These are phyloP conservation scores for Hsuehochloa calcarea DNA, from an alignment of 176 grass and related monocot genomes.

Conservation along the genomic window DNA sequence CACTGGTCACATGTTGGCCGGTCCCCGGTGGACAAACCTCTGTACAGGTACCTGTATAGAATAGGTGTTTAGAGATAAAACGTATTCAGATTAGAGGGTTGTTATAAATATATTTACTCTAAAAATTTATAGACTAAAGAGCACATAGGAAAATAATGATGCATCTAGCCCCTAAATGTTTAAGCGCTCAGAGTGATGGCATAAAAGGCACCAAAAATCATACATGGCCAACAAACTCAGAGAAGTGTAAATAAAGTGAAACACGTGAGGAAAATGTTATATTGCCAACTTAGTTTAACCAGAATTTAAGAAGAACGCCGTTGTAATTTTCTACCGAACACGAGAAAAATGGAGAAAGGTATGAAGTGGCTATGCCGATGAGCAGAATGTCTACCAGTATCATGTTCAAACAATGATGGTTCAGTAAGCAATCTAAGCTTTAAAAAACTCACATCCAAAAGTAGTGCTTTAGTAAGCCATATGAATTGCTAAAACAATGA, in stretches of 20 bases:
- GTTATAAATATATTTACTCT: too few relatives aligned
- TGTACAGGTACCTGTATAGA: slow-evolving; percentile 78
- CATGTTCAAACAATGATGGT: background rate
- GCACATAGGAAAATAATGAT: background rate
- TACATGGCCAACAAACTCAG: background rate
- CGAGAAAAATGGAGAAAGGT: background rate
- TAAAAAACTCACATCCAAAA: background rate
- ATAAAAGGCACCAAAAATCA: background rate
- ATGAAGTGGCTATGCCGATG: background rate
- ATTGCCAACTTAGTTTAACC: background rate
- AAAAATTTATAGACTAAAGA: background rate
- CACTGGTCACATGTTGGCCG: slow-evolving; percentile 86
- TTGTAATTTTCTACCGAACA: background rate
- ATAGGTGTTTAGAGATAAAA: slow-evolving; percentile 2
- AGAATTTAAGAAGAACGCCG: background rate
- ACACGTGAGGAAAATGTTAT: background rate
- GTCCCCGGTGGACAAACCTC: slow-evolving; percentile 88
- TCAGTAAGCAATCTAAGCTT: background rate
- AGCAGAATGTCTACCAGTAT: background rate
- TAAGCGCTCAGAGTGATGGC: background rate
- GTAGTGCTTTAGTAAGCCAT: background rate
- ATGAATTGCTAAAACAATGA: too few relatives aligned
- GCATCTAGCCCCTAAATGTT: background rate
- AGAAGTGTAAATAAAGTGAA: background rate
- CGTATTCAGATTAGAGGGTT: background rate